These are phyloP conservation scores for Lodderomyces margitis DNA, from an alignment of 1,139 yeast species.

Conservation along the genomic window DNA sequence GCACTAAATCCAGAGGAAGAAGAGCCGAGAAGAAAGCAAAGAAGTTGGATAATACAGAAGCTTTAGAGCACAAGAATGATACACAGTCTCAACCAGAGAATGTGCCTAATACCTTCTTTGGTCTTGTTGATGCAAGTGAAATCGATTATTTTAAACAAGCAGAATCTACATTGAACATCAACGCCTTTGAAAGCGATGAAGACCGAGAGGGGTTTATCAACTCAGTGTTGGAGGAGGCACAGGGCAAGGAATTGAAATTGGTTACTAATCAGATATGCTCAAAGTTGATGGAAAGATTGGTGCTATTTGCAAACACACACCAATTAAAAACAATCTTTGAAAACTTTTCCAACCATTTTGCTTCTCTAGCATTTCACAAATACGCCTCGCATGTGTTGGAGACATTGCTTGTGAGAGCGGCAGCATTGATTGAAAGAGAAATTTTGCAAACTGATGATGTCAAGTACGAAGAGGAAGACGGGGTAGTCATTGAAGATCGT, in stretches of 20 bases:
- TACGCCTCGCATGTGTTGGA: conserved; percentile 94
- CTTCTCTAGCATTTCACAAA: conserved; percentile 78
- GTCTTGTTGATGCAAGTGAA: conserved; percentile 80
- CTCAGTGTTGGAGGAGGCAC: conserved; percentile 81
- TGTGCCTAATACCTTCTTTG: conserved; percentile 55
- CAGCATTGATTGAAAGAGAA: conserved; percentile 76
- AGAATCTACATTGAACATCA: conserved; percentile 77
- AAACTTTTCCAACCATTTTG: conserved; percentile 69
- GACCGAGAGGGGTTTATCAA: conserved; percentile 71
- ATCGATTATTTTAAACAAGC: conserved; percentile 90
- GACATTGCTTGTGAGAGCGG: conserved; percentile 73
- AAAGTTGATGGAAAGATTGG: conserved; percentile 82
- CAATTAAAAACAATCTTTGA: conserved; percentile 67
- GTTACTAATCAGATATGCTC: conserved; percentile 96
- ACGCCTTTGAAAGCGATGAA: conserved; percentile 73
- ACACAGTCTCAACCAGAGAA: conserved; percentile 1
- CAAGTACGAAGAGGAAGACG: conserved; percentile 28
- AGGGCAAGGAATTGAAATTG: conserved; percentile 86
- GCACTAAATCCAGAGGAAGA: conserved; percentile 63
- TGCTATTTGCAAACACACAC: conserved; percentile 60
- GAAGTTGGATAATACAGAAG: conserved; percentile 16
- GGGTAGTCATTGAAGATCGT: conserved; percentile 35
- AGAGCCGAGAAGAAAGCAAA: conserved; percentile 47
- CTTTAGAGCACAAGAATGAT: conserved; percentile 6
- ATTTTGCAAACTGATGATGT: conserved; percentile 35